Percentiles rank a stretch among this genome's conserved stretches.
phyloP scores from a whole-genome alignment of 1,139 yeast species.

The Hemisphaericaspora lyxosophila region DNA sequence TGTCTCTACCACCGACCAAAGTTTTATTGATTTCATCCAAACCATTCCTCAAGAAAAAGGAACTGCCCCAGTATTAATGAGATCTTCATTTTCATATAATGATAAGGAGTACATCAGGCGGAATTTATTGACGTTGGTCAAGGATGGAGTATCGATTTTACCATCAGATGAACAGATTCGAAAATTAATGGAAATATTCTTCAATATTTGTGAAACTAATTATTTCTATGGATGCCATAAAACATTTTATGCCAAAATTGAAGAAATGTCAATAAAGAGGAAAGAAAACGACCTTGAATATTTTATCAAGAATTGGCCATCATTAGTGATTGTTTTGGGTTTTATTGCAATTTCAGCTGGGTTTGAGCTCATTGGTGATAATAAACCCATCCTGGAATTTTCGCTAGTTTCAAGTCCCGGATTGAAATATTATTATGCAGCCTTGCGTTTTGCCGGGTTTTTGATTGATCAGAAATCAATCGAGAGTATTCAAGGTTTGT shows the following conservation, averaged over 20 bases:
- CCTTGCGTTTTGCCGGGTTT: conserved; percentile 18
- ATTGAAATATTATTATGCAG: conserved; percentile 16
- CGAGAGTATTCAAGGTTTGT: conserved; percentile 17
- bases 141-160: conserved; percentile 11
- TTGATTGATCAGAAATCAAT: conserved; percentile 16
- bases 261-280: conserved; percentile 9
- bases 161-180: conserved; percentile 15
- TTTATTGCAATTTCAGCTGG: conserved; percentile 18
- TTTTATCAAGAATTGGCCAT: conserved; percentile 15
- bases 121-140: conserved; percentile 8
- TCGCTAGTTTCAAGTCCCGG: conserved; percentile 21
- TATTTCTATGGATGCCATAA: conserved; percentile 18
- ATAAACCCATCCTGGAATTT: too few species aligned
- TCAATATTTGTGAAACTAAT: conserved; percentile 20
- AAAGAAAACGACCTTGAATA: conserved; percentile 11
- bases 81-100: conserved; percentile 9
- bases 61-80: conserved; percentile 1
- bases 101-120: conserved; percentile 8
- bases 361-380: conserved; percentile 37
- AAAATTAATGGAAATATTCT: conserved; percentile 13
- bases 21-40: conserved; percentile 18
- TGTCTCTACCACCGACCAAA: conserved; percentile 19
- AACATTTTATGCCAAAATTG: conserved; percentile 9
- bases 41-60: conserved; percentile 5
- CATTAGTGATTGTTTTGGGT: conserved; percentile 13